phyloP scores from a whole-genome alignment of 169 alveolate species.

The Blepharisma undulans region DNA sequence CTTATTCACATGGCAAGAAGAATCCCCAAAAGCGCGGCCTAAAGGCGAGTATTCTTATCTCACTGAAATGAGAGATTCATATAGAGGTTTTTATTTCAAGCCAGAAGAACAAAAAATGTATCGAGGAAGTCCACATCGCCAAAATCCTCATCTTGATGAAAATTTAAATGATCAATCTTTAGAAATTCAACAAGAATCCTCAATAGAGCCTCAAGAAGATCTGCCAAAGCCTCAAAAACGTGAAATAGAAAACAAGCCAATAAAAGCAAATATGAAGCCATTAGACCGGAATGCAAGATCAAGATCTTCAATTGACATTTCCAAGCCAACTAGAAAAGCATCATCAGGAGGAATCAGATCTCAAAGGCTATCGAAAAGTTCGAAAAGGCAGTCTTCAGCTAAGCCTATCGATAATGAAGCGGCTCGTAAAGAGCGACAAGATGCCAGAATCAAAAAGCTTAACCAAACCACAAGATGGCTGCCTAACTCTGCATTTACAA shows the following conservation, averaged over 20 bases:
- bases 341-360: neutral
- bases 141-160: neutral
- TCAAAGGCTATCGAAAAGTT: neutral
- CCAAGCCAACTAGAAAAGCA: neutral
- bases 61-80: slow-evolving; percentile 18
- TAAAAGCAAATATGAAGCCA: neutral
- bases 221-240: neutral
- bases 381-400: neutral
- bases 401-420: neutral
- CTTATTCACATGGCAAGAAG: neutral
- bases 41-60: neutral
- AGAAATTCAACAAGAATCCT: neutral
- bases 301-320: neutral
- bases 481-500: slow-evolving; percentile 81
- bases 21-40: neutral
- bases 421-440: neutral
- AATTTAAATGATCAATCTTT: neutral
- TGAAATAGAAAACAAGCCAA: neutral
- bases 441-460: slow-evolving; percentile 65
- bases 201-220: neutral
- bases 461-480: slow-evolving; percentile 83
- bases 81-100: slow-evolving; percentile 9
- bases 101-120: neutral
- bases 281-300: neutral
- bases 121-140: neutral